phyloP scores from a whole-genome alignment of 2,329 filamentous ascomycete genomes.

The Ceratocystis harringtonii region DNA sequence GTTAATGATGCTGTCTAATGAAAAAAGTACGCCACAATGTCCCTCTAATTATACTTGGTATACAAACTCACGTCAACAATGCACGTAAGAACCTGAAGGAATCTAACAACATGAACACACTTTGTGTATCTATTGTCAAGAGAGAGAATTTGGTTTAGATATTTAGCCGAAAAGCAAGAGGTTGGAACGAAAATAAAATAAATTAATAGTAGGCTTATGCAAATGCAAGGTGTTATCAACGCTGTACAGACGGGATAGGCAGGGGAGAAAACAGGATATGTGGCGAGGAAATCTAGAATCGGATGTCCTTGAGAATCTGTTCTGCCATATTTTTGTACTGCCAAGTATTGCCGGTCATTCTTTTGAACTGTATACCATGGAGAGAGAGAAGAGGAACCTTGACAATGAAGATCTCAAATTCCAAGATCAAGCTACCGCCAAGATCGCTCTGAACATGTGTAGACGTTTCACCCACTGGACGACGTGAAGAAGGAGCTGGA shows the following conservation, averaged over 20 bases:
- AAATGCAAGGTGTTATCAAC: neutral
- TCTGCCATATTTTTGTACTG: slow-evolving; percentile 98
- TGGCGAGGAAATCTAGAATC: slow-evolving; percentile 31
- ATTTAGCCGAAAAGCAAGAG: neutral
- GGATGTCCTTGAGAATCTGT: slow-evolving; percentile 76
- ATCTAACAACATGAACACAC: neutral
- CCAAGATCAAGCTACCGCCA: slow-evolving; percentile 66
- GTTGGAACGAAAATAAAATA: neutral
- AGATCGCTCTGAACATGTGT: slow-evolving; percentile 86
- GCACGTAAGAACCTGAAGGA: too few relatives aligned
- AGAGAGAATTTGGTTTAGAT: neutral
- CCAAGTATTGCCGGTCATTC: slow-evolving; percentile 88
- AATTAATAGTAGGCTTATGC: neutral
- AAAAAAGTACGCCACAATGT: too few relatives aligned
- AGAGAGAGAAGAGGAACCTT: slow-evolving; percentile 87
- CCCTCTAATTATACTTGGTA: too few relatives aligned
- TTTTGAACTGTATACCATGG: slow-evolving; percentile 97
- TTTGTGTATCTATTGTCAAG: neutral
- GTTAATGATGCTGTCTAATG: neutral
- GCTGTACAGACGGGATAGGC: neutral
- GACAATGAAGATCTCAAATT: slow-evolving; percentile 94
- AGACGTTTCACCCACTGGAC: slow-evolving; percentile 56
- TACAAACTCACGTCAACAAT: too few relatives aligned
- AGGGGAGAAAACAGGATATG: too few relatives aligned
- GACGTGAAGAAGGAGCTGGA: slow-evolving; percentile 33